Evolutionary conservation across 345 rosid species (phyloP).

Genomic region (Durio zibethinus): DNA sequence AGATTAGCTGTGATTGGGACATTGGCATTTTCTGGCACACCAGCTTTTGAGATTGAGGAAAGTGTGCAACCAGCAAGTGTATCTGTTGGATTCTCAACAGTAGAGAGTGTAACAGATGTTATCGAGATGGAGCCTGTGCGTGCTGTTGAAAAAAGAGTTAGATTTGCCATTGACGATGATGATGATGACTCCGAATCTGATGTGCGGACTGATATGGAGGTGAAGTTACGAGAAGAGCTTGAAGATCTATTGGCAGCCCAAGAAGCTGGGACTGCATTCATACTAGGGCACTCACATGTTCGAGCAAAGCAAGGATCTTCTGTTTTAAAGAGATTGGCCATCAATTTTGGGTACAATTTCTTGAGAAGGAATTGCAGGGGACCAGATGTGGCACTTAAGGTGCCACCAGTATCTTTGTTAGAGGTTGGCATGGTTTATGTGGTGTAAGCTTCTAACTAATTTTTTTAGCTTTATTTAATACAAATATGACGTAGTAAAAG

Average conservation of each 20-base stretch:
- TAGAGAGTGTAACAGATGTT: constrained; percentile 58
- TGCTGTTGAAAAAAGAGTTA: constrained; percentile 44
- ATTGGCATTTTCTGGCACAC: constrained; percentile 30
- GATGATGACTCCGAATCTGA: constrained; percentile 45
- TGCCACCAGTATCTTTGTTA: constrained; percentile 79
- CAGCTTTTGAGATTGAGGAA: constrained; percentile 61
- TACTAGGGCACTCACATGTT: constrained; percentile 90
- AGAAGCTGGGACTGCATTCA: constrained; percentile 84
- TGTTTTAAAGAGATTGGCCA: constrained; percentile 66
- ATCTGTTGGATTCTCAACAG: constrained; percentile 63
- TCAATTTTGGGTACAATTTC: constrained; percentile 80
- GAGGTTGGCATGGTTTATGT: constrained; percentile 99
- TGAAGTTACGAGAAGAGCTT: constrained; percentile 56
- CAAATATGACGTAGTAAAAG: not conserved
- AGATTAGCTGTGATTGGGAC: constrained; percentile 79
- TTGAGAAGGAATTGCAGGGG: constrained; percentile 90
- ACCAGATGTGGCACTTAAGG: constrained; percentile 83
- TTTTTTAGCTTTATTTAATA: constrained; percentile 1
- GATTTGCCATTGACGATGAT: constrained; percentile 61
- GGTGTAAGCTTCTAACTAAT: constrained; percentile 33
- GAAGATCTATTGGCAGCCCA: constrained; percentile 65
- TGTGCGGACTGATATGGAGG: constrained; percentile 24
- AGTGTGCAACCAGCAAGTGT: constrained; percentile 63
- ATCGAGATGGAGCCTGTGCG: constrained; percentile 61
- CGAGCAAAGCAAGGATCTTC: constrained; percentile 94